Conservation (phyloP, 495 filamentous ascomycete genomes). For the Penicillium bialowiezense region DNA sequence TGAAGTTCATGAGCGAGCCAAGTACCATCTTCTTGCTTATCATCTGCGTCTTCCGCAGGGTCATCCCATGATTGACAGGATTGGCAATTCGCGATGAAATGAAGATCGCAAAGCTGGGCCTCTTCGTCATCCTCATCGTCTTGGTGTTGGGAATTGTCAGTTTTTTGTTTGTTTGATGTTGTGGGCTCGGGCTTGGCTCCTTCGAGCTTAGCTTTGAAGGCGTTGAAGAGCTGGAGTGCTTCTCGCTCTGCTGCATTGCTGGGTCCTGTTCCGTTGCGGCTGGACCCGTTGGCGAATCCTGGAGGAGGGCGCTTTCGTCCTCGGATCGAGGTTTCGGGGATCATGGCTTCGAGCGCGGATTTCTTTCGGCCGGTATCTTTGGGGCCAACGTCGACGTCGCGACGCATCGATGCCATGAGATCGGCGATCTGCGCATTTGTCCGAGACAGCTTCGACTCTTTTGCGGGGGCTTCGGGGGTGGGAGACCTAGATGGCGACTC, state of each 20-base stretch:
- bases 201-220: constrained; percentile 77
- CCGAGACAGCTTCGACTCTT: constrained; percentile 62
- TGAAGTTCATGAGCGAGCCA: constrained; percentile 73
- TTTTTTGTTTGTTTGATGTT: constrained; percentile 23
- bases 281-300: constrained; percentile 34
- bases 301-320: constrained; percentile 76
- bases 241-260: constrained; percentile 55
- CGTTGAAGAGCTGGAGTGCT: constrained; percentile 64
- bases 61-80: constrained; percentile 76
- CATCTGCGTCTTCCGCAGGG: constrained; percentile 24
- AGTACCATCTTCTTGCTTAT: constrained; percentile 59
- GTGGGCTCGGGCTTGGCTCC: constrained; percentile 43
- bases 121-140: constrained; percentile 60
- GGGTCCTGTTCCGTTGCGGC: constrained; percentile 17
- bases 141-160: constrained; percentile 27
- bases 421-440: constrained; percentile 91
- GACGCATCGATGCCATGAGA: constrained; percentile 89
- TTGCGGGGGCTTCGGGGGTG: constrained; percentile 44
- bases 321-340: constrained; percentile 74
- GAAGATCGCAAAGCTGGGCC: constrained; percentile 75
- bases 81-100: constrained; percentile 91
- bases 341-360: constrained; percentile 72
- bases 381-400: constrained; percentile 61
- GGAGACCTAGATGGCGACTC: constrained; percentile 49
- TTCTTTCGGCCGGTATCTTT: constrained; percentile 58